phyloP scores from a whole-genome alignment of 257 asterid species.

The Gardenia jasminoides region DNA sequence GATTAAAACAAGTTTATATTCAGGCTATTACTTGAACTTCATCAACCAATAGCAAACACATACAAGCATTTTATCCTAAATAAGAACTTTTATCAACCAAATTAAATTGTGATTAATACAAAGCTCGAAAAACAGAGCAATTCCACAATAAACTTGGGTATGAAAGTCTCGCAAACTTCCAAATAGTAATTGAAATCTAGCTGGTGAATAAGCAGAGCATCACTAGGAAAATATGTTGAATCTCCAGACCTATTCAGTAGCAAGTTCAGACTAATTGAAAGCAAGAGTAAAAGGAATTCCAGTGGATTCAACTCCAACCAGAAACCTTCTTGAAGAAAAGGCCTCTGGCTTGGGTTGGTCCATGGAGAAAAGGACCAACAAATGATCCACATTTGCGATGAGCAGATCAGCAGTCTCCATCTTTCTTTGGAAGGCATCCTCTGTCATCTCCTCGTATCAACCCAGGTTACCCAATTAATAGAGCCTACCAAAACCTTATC shows the following conservation, averaged over 20 bases:
- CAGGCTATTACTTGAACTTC: too few species aligned
- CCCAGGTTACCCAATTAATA: constrained; percentile 89
- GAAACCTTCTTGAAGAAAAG: constrained; percentile 73
- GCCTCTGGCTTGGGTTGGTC: constrained; percentile 85
- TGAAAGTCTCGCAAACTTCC: too few species aligned
- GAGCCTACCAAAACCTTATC: constrained; percentile 87
- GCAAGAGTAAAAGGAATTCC: constrained; percentile 84
- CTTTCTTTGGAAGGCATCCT: constrained; percentile 74
- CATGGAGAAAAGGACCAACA: constrained; percentile 73
- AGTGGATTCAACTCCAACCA: constrained; percentile 91
- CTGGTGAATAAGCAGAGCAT: too few species aligned
- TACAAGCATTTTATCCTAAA: too few species aligned
- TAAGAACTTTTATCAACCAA: too few species aligned
- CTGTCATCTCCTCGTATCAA: constrained; percentile 83
- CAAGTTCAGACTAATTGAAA: constrained; percentile 84
- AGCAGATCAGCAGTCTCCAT: constrained; percentile 85
- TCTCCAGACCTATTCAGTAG: constrained; percentile 48
- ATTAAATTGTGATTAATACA: too few species aligned
- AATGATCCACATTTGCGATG: constrained; percentile 84
- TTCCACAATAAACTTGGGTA: too few species aligned
- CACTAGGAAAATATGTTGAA: background rate
- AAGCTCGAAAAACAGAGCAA: too few species aligned
- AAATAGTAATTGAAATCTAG: too few species aligned
- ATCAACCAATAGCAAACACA: too few species aligned
- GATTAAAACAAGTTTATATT: background rate